These are phyloP conservation scores for Suillus bovinus DNA, from an alignment of 768 basidiomycete genomes.

Conservation along the genomic window DNA sequence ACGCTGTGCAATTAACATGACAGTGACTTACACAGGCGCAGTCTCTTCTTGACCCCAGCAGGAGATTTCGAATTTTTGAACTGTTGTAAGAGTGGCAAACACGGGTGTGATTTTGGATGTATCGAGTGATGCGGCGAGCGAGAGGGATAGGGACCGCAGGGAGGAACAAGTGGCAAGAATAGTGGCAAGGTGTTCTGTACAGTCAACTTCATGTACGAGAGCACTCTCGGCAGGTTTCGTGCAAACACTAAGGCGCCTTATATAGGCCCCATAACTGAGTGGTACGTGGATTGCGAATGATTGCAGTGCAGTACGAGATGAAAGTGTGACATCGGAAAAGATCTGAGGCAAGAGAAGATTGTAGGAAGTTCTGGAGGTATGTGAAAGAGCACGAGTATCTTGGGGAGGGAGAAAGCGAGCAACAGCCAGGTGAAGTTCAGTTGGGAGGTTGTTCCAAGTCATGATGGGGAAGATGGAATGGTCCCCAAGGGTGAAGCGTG, in stretches of 20 bases:
- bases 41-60: slow-evolving; percentile 35
- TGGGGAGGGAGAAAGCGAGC: slow-evolving; percentile 46
- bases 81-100: slow-evolving; percentile 21
- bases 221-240: slow-evolving; percentile 37
- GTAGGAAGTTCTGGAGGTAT: slow-evolving; percentile 51
- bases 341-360: slow-evolving; percentile 54
- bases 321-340: slow-evolving; percentile 59
- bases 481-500: no score
- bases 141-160: slow-evolving; percentile 33
- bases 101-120: slow-evolving; percentile 20
- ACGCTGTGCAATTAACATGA: slow-evolving; percentile 9
- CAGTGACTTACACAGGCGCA: slow-evolving; percentile 37
- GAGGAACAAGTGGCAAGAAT: slow-evolving; percentile 51
- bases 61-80: slow-evolving; percentile 21
- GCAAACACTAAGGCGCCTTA: slow-evolving; percentile 47
- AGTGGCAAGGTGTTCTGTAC: slow-evolving; percentile 49
- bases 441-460: slow-evolving; percentile 59
- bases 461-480: slow-evolving; percentile 1
- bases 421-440: slow-evolving; percentile 64
- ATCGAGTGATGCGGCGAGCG: slow-evolving; percentile 28
- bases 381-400: slow-evolving; percentile 49
- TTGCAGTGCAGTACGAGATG: slow-evolving; percentile 44
- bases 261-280: slow-evolving; percentile 50
- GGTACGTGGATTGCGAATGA: slow-evolving; percentile 62
- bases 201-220: slow-evolving; percentile 28